These are phyloP conservation scores for Triangularia setosa DNA, from an alignment of 2,329 filamentous ascomycete genomes.

Conservation along the genomic window DNA sequence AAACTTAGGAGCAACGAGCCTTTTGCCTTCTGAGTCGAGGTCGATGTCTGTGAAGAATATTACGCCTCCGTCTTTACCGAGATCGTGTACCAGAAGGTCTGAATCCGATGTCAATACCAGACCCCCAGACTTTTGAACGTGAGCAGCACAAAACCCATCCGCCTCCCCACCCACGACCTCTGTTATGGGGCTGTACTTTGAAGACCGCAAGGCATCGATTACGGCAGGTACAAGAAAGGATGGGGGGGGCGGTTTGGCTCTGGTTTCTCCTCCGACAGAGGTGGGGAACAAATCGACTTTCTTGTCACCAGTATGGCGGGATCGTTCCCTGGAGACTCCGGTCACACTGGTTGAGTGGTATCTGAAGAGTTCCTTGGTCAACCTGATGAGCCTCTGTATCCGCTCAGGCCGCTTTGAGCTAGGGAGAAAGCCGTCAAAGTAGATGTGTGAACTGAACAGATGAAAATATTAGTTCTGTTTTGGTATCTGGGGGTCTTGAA, in stretches of 20 bases:
- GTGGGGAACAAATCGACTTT: constrained; percentile 26
- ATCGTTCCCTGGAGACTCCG: constrained; percentile 21
- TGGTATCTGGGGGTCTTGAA: not conserved
- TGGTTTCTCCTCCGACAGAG: constrained; percentile 25
- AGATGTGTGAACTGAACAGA: constrained; percentile 46
- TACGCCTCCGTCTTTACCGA: constrained; percentile 59
- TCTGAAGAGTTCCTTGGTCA: constrained; percentile 52
- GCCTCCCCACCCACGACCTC: constrained; percentile 78
- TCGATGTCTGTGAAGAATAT: constrained; percentile 66
- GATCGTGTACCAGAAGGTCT: constrained; percentile 72
- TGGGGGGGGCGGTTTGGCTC: constrained; percentile 38
- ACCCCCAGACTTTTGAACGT: constrained; percentile 52
- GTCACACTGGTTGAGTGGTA: constrained; percentile 38
- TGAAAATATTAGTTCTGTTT: not conserved
- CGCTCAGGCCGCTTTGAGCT: constrained; percentile 59
- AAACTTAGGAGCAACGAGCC: constrained; percentile 24
- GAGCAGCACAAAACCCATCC: constrained; percentile 71
- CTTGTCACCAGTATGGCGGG: constrained; percentile 8
- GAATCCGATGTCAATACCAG: constrained; percentile 78
- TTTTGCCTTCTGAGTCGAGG: not conserved
- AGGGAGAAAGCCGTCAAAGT: constrained; percentile 83
- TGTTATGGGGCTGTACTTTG: constrained; percentile 40
- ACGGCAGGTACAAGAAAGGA: constrained; percentile 75
- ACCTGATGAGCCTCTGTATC: constrained; percentile 55
- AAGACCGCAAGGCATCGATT: constrained; percentile 62